These are phyloP conservation scores for Spergularia marina DNA, from an alignment of 148 eudicot species.

Conservation along the genomic window DNA sequence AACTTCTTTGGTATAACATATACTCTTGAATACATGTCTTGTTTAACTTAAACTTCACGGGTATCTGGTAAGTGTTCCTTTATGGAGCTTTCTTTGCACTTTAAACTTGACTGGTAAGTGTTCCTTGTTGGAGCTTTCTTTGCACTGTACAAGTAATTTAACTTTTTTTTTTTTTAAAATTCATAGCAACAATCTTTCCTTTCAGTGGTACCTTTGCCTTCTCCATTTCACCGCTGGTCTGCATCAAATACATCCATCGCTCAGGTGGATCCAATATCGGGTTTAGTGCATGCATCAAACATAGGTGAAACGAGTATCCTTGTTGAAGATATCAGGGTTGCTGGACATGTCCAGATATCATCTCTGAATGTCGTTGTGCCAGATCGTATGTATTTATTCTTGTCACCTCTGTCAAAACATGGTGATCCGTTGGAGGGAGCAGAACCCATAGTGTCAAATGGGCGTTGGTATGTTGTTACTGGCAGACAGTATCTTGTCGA, in stretches of 20 bases:
- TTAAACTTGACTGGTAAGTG: not conserved
- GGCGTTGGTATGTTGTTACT: slow-evolving; percentile 72
- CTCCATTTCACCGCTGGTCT: slow-evolving; percentile 78
- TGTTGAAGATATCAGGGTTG: slow-evolving; percentile 86
- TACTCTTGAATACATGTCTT: not conserved
- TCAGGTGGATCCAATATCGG: slow-evolving; percentile 53
- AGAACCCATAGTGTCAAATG: slow-evolving; percentile 49
- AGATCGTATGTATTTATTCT: slow-evolving; percentile 53
- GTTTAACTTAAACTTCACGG: not conserved
- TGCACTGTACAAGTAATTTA: not conserved
- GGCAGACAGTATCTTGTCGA: slow-evolving; percentile 60
- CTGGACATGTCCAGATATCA: slow-evolving; percentile 74
- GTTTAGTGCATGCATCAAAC: slow-evolving; percentile 48
- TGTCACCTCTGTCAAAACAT: slow-evolving; percentile 55
- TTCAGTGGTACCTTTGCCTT: slow-evolving; percentile 72
- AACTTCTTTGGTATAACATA: not conserved
- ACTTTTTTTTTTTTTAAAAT: not conserved
- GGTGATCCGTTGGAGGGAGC: slow-evolving; percentile 56
- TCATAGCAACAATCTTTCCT: slow-evolving; percentile 12
- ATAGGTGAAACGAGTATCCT: slow-evolving; percentile 63
- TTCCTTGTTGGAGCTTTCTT: not conserved
- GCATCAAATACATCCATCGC: slow-evolving; percentile 62
- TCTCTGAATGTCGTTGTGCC: slow-evolving; percentile 80
- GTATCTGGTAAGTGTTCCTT: no score
- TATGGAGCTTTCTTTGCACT: no score